Conservation (phyloP, 2,329 filamentous ascomycete genomes). For the Fusarium brachygibbosum region DNA sequence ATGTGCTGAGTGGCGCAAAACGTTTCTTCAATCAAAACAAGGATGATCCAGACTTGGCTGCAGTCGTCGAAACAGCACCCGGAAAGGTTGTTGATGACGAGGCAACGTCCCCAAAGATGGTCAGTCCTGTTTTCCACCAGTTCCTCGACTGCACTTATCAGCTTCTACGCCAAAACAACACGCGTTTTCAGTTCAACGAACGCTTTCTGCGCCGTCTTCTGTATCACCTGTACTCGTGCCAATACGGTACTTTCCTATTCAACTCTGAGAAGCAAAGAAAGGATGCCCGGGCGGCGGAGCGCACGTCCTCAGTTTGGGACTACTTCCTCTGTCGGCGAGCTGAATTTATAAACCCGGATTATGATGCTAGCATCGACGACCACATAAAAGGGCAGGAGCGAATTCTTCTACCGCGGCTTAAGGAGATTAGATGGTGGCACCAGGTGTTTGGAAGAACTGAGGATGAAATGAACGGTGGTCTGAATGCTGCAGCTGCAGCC, state of each 20-base stretch:
- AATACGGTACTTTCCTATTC: conserved; percentile 96
- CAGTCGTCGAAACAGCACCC: conserved; percentile 57
- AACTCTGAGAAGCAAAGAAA: conserved; percentile 92
- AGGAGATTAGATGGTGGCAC: conserved; percentile 93
- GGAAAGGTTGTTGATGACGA: conserved; percentile 66
- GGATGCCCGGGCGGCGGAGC: conserved; percentile 75
- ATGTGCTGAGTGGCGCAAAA: conserved; percentile 86
- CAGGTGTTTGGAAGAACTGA: conserved; percentile 88
- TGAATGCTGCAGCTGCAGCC: conserved; percentile 67
- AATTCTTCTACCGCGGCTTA: conserved; percentile 82
- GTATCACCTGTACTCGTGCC: conserved; percentile 95
- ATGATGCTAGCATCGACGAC: conserved; percentile 81
- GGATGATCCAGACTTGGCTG: conserved; percentile 74
- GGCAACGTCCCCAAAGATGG: conserved; percentile 86
- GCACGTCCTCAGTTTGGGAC: conserved; percentile 92
- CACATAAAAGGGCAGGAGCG: conserved; percentile 83
- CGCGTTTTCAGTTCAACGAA: conserved; percentile 96
- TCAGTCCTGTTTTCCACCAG: conserved; percentile 96
- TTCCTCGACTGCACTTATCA: conserved; percentile 97
- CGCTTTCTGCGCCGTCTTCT: conserved; percentile 89
- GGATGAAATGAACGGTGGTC: conserved; percentile 88
- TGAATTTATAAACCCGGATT: conserved; percentile 87
- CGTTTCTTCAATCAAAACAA: conserved; percentile 86
- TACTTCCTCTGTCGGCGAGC: conserved; percentile 87
- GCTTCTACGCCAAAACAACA: conserved; percentile 85